Conservation (phyloP, 306 rosid genomes). For the Lotus japonicus region DNA sequence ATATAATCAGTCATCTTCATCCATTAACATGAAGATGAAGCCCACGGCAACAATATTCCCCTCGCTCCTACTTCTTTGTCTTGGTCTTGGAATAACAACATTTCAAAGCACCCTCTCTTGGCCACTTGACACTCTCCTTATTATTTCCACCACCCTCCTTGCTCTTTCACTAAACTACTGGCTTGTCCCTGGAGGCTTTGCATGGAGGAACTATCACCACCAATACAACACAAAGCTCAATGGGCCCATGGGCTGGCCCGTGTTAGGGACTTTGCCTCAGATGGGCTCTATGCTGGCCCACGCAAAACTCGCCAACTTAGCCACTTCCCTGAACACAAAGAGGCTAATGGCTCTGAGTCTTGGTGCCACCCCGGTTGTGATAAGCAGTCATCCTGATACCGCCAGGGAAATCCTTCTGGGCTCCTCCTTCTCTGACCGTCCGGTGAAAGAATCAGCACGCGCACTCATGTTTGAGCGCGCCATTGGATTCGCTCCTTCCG, state of each 20-base stretch:
- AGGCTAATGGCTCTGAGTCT: constrained; percentile 70
- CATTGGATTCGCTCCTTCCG: constrained; percentile 82
- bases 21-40: constrained; percentile 29
- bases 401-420: constrained; percentile 66
- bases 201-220: constrained; percentile 51
- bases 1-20: neutral
- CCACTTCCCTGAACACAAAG: constrained; percentile 38
- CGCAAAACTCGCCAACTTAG: constrained; percentile 46
- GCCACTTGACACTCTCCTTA: constrained; percentile 17
- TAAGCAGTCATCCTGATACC: constrained; percentile 82
- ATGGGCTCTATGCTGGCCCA: constrained; percentile 67
- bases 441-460: constrained; percentile 63
- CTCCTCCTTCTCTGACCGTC: constrained; percentile 68
- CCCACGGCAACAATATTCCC: constrained; percentile 10
- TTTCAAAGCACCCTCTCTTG: constrained; percentile 15
- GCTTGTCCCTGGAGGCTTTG: constrained; percentile 77
- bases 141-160: constrained; percentile 27
- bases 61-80: constrained; percentile 1
- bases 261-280: constrained; percentile 56
- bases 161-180: constrained; percentile 38
- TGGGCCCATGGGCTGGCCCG: constrained; percentile 80
- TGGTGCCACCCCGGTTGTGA: constrained; percentile 57
- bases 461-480: constrained; percentile 84
- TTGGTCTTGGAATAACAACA: neutral
- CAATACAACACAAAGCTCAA: neutral